These are phyloP conservation scores for Coemansia sp. DNA, from an alignment of 192 early-diverging fungal genomes.

Conservation along the genomic window DNA sequence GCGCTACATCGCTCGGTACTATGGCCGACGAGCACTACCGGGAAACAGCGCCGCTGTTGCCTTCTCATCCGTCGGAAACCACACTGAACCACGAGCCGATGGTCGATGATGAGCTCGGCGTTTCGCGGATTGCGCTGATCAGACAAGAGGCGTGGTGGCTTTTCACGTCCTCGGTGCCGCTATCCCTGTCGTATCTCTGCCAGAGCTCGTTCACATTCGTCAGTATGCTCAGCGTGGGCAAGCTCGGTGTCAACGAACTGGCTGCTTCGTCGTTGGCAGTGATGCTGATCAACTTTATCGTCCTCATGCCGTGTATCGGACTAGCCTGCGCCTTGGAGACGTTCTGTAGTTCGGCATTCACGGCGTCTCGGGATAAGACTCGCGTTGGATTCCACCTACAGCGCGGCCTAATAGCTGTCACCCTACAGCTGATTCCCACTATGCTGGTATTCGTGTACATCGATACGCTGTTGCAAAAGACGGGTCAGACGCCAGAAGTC, in stretches of 20 bases:
- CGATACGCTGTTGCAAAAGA: slow-evolving; percentile 63
- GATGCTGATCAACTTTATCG: slow-evolving; percentile 70
- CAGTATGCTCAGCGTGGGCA: slow-evolving; percentile 65
- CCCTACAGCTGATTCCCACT: slow-evolving; percentile 28
- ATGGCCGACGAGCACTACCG: background rate
- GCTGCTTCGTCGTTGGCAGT: slow-evolving; percentile 65
- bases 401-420: slow-evolving; percentile 44
- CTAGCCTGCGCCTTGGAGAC: slow-evolving; percentile 55
- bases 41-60: slow-evolving; percentile 11
- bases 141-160: slow-evolving; percentile 42
- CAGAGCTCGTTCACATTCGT: slow-evolving; percentile 65
- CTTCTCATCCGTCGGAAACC: slow-evolving; percentile 26
- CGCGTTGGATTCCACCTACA: slow-evolving; percentile 45
- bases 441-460: slow-evolving; percentile 25
- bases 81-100: slow-evolving; percentile 21
- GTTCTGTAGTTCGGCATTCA: slow-evolving; percentile 39
- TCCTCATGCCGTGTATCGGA: slow-evolving; percentile 66
- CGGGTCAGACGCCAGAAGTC: slow-evolving; percentile 75
- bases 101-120: slow-evolving; percentile 19
- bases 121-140: slow-evolving; percentile 19
- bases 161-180: slow-evolving; percentile 47
- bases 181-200: slow-evolving; percentile 61
- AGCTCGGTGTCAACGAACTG: slow-evolving; percentile 63
- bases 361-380: slow-evolving; percentile 45
- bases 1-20: background rate